Evolutionary conservation across 2,329 filamentous ascomycete genomes (phyloP), one percentile per base, ranked within the genome.

Genomic region (Bipolaris cookei): DNA sequence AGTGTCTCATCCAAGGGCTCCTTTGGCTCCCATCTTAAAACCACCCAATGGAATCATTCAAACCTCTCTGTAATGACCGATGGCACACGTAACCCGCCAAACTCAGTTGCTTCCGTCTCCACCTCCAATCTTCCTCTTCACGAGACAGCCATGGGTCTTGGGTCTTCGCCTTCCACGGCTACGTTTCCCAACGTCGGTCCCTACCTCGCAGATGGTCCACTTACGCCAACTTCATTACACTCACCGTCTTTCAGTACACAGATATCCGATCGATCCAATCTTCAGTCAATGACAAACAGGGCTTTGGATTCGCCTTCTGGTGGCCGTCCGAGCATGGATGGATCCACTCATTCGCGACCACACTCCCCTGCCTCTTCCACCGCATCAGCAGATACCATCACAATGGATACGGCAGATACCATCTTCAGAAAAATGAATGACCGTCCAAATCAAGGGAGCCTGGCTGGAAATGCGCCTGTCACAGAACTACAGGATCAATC

Each of bases 371-470:
- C 67, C 25, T 68, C 62, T 13, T 63, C 67, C 7, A 63, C 60
- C 1, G 63, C 57, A 30, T 67, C 66, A 1, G 58, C 61, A 8
- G 66, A 68, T 32, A 67, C 65, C 11, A 39, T 65, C 14, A 64
- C 68, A n/a, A 59, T 64, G 44, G 65, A 67, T n/a, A 61, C 69
- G 28, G 69, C 69, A 14, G 63, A 72, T 16, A 65, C 59, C 14
- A 65, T 73, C 16, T 68, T 71, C 56, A 65, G 65, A 49, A 67
- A 65, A 41, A 49, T 72, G 43, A 70, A 71, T 34, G 63, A 68
- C 32, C 60, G 54, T 41, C 65, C 67, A 20, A 56, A 53, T 21
- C 54, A 57, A 41, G 58, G 56, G 47, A 28, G 67, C 52, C 62
- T 64, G 68, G 58, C 46, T 56, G 55, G 55, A 46, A 45, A 45